Conservation (phyloP, 441 rosid species). For the Gossypium davidsonii region DNA sequence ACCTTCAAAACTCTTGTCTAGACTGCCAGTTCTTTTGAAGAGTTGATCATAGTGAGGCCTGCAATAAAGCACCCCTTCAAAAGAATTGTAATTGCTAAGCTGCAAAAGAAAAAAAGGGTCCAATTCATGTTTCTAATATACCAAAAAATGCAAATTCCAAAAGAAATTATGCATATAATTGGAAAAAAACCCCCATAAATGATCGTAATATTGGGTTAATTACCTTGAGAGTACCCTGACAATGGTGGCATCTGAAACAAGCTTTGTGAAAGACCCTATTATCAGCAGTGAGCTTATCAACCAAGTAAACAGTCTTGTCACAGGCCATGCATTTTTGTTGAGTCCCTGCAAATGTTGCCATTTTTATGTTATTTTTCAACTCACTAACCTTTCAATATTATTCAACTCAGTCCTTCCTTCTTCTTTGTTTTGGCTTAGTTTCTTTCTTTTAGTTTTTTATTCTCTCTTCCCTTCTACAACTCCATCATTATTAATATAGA, state of each 20-base stretch:
- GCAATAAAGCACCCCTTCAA: constrained; percentile 62
- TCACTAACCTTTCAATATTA: no score
- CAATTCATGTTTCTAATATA: no score
- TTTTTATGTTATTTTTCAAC: background rate
- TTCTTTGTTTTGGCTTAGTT: no score
- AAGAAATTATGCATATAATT: background rate
- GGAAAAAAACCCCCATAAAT: background rate
- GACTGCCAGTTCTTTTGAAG: constrained; percentile 60
- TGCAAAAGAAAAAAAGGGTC: constrained; percentile 19
- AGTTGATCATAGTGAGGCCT: constrained; percentile 63
- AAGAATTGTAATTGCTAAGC: constrained; percentile 53
- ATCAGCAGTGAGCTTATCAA: constrained; percentile 46
- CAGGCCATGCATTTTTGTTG: constrained; percentile 56
- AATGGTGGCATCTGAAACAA: constrained; percentile 61
- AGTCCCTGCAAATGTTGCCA: constrained; percentile 45
- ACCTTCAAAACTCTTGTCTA: constrained; percentile 64
- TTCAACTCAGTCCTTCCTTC: no score
- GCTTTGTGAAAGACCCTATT: constrained; percentile 45
- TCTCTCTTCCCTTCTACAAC: no score
- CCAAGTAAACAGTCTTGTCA: constrained; percentile 51
- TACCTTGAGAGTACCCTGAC: constrained; percentile 52
- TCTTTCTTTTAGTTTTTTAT: background rate
- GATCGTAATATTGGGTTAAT: no score
- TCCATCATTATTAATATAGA: background rate
- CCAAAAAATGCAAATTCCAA: no score